Evolutionary conservation across 495 filamentous ascomycete species (phyloP), one percentile per base, ranked within the genome.

Genomic region (Parathielavia hyrcaniae): DNA sequence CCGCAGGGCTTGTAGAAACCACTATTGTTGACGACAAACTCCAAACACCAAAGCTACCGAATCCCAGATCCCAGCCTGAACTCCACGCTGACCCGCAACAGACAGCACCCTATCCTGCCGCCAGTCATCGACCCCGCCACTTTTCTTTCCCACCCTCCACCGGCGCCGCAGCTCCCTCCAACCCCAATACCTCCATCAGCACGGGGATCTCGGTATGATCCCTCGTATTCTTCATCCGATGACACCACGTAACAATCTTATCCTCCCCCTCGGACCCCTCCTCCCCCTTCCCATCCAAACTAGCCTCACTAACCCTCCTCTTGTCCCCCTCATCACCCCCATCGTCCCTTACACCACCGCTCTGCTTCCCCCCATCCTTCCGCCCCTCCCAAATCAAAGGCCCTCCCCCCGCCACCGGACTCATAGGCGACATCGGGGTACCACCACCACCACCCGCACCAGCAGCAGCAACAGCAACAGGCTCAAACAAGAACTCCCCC

Each of bases 401-500:
- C 9, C 39, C 52, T n/a, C 50, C 19, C 62, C 53, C 50, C 53
- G 56, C 7, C 23, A 58, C 62, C 41, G 63, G 55, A 45, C 69
- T 69, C 12, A 59, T 53, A 41, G 57, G 63, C 45, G 73, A 69
- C 12, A 70, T 71, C 9, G 61, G 35, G 5, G 73, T 13, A 7
- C 14, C 39, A 30, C 16, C n/a, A 7, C 30, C 47, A 20, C 16
- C 47, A 36, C 1, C 39, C 13, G 11, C 43, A 2, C 30, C 47
- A 20, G 14, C 47, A 36, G 4, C 39, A 16, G 11, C 43, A 2
- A 30, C 2, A 30, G 4, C 22, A 0, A 66, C 19, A 2, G 77
- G 70, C 67, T 90, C 87, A 62, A 90, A 91, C 43, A 95, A 57
- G 63, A 95, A 91, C 70, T 96, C 91, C 0, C 89, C 91, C 3